A percentile compares a stretch with the other conserved stretches of the same genome.
Evolutionary conservation across 1,284 basidiomycete species (phyloP).

Genomic region (Cerioporus squamosus): DNA sequence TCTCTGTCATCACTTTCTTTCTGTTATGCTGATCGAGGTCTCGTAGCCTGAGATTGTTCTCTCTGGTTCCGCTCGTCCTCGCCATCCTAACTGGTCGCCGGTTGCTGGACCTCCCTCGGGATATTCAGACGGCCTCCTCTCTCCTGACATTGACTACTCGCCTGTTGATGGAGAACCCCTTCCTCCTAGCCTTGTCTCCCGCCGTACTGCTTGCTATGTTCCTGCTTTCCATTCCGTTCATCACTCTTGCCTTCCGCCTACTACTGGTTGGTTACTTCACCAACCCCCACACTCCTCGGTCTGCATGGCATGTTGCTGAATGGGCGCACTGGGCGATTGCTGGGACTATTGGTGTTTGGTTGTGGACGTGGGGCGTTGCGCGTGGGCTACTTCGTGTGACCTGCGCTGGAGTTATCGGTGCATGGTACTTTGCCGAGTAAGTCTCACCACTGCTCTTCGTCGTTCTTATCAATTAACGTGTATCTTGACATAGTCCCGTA

Average conservation of each 20-base stretch:
- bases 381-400: slow-evolving; percentile 82
- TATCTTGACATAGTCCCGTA: slow-evolving; percentile 45
- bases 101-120: slow-evolving; percentile 67
- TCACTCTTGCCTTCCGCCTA: slow-evolving; percentile 83
- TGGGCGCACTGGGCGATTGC: slow-evolving; percentile 87
- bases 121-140: slow-evolving; percentile 72
- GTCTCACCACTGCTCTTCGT: slow-evolving; percentile 25
- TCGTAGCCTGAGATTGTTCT: slow-evolving; percentile 72
- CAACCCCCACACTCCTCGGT: slow-evolving; percentile 33
- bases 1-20: neutral
- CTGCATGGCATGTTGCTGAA: slow-evolving; percentile 77
- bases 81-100: slow-evolving; percentile 75
- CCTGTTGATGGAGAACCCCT: slow-evolving; percentile 79
- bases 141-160: slow-evolving; percentile 83
- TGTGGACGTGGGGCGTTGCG: slow-evolving; percentile 92
- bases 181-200: slow-evolving; percentile 82
- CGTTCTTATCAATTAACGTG: neutral
- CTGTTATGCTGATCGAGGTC: slow-evolving; percentile 4
- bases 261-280: slow-evolving; percentile 73
- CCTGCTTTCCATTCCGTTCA: slow-evolving; percentile 81
- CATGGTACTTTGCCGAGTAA: slow-evolving; percentile 91
- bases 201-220: slow-evolving; percentile 76
- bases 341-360: slow-evolving; percentile 72
- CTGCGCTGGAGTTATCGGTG: slow-evolving; percentile 84
- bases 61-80: slow-evolving; percentile 74